Base-by-base conservation (phyloP, 805 yeast genomes). In the Teunomyces cretensis region DNA sequence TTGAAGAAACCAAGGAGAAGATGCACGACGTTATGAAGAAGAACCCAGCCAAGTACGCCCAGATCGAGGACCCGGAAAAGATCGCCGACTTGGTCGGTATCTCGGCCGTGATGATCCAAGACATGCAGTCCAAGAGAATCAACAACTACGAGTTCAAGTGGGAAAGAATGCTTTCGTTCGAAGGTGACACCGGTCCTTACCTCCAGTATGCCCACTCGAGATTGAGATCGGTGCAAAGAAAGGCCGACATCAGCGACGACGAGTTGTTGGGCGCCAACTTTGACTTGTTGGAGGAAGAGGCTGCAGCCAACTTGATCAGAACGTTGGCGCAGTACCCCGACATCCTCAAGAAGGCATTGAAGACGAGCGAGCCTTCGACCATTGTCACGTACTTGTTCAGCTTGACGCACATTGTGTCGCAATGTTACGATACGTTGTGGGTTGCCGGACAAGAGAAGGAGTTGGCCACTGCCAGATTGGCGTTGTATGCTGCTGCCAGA, bases 121-220 rank as follows among this genome's bases (percentile, higher is more conserved):
- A 94, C 70, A 91, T 94, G 98, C 95, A 88, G 71, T 83, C 96
- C 49, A 94, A 94, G 75, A 86, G 99, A 70, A 80, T 92, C 69
- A 90, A 92, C 76, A 92, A 94, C 74, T 94, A 94, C 74, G 88
- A 84, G 60, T 94, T 94, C 73, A 88, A 89, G 69, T 94, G 99
- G 99, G 89, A 88, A 59, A 86, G 99, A 75, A 94, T 94, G 97
- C 79, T 87, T 37, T 89, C 98, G 2, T 91, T 94, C 55, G 99
- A 94, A 76, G 99, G 99, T 70, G 99, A 94, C 70, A 94, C 99
- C 46, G 99, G 99, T 65, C 98, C 99, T 48, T 94, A 94, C 72
- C 79, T 94, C 65, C 99, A 94, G 71, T 94, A 94, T 63, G 98
- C 99, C 36, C 99, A 94, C 72, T 90, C 98, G 15, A 88, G 99